These are phyloP conservation scores for Arthrinium puccinioides DNA, from an alignment of 2,329 filamentous ascomycete species.

Conservation along the genomic window DNA sequence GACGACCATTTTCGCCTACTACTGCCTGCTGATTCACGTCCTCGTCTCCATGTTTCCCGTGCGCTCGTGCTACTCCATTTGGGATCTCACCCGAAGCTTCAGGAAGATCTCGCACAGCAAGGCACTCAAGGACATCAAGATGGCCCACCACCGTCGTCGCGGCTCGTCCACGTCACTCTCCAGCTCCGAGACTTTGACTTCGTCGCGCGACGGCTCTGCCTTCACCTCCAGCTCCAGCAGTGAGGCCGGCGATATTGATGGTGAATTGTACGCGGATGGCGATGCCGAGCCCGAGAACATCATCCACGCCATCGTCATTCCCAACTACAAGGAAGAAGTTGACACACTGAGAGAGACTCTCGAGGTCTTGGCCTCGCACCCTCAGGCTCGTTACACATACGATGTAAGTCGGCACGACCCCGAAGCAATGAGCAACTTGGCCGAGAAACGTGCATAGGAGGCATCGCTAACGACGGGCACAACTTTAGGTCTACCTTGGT, in stretches of 20 bases:
- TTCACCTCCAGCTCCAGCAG: constrained; percentile 38
- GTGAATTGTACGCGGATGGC: constrained; percentile 37
- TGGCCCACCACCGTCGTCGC: constrained; percentile 38
- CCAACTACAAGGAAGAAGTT: constrained; percentile 68
- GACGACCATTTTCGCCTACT: constrained; percentile 53
- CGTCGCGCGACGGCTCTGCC: constrained; percentile 30
- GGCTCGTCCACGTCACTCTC: constrained; percentile 47
- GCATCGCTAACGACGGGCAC: too few species aligned
- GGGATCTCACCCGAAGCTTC: constrained; percentile 46
- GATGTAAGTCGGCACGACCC: constrained; percentile 64
- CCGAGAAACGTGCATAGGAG: too few species aligned
- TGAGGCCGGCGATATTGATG: constrained; percentile 44
- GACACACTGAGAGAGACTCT: constrained; percentile 62
- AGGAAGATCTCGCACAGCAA: constrained; percentile 36
- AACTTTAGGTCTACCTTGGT: constrained; percentile 60
- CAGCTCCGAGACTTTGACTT: constrained; percentile 46
- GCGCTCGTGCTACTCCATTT: constrained; percentile 54
- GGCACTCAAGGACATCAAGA: constrained; percentile 39
- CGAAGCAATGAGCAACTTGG: too few species aligned
- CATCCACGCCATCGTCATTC: constrained; percentile 61
- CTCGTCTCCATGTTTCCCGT: constrained; percentile 57
- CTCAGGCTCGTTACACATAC: constrained; percentile 55
- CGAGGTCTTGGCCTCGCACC: constrained; percentile 60
- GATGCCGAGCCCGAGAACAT: constrained; percentile 36
- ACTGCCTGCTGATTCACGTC: constrained; percentile 57